phyloP scores from a whole-genome alignment of 2,329 filamentous ascomycete genomes.

The Fusarium fujikuroi region DNA sequence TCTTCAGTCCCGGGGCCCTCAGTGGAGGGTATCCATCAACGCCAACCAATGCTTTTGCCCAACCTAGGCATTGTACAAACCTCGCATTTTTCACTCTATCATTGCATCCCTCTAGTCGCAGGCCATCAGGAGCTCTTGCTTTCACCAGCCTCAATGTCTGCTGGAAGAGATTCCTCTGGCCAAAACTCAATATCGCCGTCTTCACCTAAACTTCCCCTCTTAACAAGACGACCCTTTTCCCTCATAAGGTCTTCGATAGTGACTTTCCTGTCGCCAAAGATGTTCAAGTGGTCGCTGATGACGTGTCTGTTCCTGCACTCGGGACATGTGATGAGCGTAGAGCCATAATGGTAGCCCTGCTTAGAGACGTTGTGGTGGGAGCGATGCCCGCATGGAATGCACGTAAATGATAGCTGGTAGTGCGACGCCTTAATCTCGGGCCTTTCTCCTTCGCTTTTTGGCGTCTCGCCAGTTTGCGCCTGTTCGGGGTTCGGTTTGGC shows the following conservation, averaged over 20 bases:
- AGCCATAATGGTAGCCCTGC: slow-evolving; percentile 93
- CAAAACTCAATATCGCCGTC: slow-evolving; percentile 94
- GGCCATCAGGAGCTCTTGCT: slow-evolving; percentile 2
- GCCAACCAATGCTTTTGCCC: slow-evolving; percentile 31
- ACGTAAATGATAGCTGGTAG: slow-evolving; percentile 93
- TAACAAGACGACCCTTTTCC: slow-evolving; percentile 79
- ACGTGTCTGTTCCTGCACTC: slow-evolving; percentile 87
- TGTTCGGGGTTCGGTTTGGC: slow-evolving; percentile 18
- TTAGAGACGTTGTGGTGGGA: slow-evolving; percentile 90
- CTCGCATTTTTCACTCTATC: not conserved
- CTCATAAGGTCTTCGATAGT: slow-evolving; percentile 82
- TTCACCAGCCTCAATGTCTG: slow-evolving; percentile 34
- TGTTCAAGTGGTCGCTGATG: slow-evolving; percentile 87
- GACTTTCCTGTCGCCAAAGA: slow-evolving; percentile 76
- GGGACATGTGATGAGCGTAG: slow-evolving; percentile 89
- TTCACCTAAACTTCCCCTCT: slow-evolving; percentile 75
- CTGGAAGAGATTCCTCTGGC: slow-evolving; percentile 69
- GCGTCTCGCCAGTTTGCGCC: slow-evolving; percentile 27
- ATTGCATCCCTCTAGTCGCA: not conserved
- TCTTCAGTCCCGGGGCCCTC: not conserved
- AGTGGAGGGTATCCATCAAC: slow-evolving; percentile 38
- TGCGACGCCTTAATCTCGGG: slow-evolving; percentile 65
- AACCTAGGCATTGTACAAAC: slow-evolving; percentile 31
- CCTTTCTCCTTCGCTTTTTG: slow-evolving; percentile 45
- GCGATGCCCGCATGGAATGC: slow-evolving; percentile 81